These are phyloP conservation scores for Fusarium aywerte DNA, from an alignment of 2,329 filamentous ascomycete genomes.

Conservation along the genomic window DNA sequence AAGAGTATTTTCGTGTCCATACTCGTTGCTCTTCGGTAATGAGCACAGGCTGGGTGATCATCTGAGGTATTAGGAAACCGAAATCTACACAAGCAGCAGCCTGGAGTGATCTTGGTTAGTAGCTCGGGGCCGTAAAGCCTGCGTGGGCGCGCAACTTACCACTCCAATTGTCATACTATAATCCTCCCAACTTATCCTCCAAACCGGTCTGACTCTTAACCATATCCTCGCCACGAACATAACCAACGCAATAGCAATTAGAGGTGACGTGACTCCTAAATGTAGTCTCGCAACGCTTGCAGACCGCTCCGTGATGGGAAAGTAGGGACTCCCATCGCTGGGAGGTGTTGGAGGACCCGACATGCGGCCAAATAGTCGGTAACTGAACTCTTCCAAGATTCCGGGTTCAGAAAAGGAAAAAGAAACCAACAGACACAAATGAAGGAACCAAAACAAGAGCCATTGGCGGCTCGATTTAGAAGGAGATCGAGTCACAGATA, in stretches of 20 bases:
- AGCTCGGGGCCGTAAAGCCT: not conserved
- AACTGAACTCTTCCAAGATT: not conserved
- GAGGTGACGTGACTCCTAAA: not conserved
- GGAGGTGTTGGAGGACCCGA: not conserved
- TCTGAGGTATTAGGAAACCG: constrained; percentile 11
- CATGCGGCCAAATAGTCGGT: not conserved
- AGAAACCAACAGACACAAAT: not conserved
- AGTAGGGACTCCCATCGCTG: constrained; percentile 14
- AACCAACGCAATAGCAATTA: not conserved
- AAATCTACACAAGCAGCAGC: constrained; percentile 7
- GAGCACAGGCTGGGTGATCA: constrained; percentile 2
- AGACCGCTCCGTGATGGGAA: constrained; percentile 3
- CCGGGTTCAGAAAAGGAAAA: not conserved
- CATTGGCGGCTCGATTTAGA: not conserved
- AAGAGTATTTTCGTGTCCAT: constrained; percentile 7
- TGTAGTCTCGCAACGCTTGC: not conserved
- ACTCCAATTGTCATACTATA: constrained; percentile 9
- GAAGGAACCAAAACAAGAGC: not conserved
- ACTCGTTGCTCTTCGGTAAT: not conserved
- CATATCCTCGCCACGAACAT: constrained; percentile 18
- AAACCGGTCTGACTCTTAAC: not conserved
- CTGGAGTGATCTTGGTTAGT: not conserved
- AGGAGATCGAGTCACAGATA: not conserved
- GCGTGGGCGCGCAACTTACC: not conserved
- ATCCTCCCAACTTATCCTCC: constrained; percentile 15